These are phyloP conservation scores for Acanthamoeba castellanii DNA, from an alignment of 208 protist genomes.

Conservation along the genomic window DNA sequence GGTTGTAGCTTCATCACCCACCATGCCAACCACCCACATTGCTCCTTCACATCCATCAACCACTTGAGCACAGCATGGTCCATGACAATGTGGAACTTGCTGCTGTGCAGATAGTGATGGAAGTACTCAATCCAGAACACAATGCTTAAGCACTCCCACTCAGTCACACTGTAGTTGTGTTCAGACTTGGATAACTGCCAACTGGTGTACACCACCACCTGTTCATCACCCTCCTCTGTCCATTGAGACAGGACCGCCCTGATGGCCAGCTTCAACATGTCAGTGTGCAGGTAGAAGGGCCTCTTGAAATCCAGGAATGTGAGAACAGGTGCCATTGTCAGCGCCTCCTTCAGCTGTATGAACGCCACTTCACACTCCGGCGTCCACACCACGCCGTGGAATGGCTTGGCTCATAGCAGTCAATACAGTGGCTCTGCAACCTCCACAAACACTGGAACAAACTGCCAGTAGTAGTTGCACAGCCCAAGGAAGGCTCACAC, in stretches of 20 bases:
- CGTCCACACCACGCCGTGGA: not conserved
- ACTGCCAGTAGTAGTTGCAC: not conserved
- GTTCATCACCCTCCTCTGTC: not conserved
- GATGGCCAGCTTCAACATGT: not conserved
- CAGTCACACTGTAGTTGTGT: not conserved
- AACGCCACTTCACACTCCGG: not conserved
- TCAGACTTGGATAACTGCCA: not conserved
- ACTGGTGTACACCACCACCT: not conserved
- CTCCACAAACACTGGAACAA: not conserved
- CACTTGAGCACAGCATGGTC: not conserved
- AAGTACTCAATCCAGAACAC: conserved; percentile 20
- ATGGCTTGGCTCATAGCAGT: not conserved
- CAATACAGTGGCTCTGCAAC: not conserved
- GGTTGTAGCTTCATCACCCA: not conserved
- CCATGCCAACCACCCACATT: not conserved
- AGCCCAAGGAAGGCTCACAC: not conserved
- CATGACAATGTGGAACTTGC: not conserved
- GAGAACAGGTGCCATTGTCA: not conserved
- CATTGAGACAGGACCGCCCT: not conserved
- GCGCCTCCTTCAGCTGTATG: not conserved
- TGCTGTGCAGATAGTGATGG: not conserved
- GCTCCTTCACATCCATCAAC: not conserved
- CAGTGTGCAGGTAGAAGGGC: not conserved
- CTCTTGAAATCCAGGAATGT: not conserved
- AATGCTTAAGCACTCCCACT: conserved; percentile 14